Conservation (phyloP, 768 basidiomycete genomes). For the Boletus sp. region DNA sequence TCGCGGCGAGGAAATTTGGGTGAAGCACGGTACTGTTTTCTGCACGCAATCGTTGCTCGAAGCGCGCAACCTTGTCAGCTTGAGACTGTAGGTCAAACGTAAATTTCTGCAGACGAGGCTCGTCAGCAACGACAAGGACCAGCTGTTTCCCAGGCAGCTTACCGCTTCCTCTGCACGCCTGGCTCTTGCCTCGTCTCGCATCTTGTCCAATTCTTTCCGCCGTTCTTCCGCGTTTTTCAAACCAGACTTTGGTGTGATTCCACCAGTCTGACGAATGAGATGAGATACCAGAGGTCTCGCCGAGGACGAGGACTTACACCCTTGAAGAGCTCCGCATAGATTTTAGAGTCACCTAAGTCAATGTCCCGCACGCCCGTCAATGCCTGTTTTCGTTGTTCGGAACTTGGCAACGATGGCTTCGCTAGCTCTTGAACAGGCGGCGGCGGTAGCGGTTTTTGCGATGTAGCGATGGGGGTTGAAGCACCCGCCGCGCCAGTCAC, state of each 20-base stretch:
- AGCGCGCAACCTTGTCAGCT: constrained; percentile 58
- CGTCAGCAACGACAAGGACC: constrained; percentile 7
- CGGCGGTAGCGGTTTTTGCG: constrained; percentile 24
- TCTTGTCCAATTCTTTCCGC: constrained; percentile 60
- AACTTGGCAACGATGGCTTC: constrained; percentile 27
- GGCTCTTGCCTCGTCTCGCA: constrained; percentile 67
- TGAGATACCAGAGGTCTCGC: not conserved
- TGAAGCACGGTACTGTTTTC: constrained; percentile 56
- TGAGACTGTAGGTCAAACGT: constrained; percentile 59
- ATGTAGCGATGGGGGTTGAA: constrained; percentile 23
- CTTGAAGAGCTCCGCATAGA: constrained; percentile 68
- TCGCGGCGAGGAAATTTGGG: constrained; percentile 59
- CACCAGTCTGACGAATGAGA: constrained; percentile 35
- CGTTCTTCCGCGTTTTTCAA: constrained; percentile 64
- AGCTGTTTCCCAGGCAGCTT: constrained; percentile 15
- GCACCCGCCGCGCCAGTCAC: constrained; percentile 19
- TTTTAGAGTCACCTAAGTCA: constrained; percentile 56
- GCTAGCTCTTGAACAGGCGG: constrained; percentile 22
- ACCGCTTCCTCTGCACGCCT: constrained; percentile 58
- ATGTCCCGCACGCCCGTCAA: constrained; percentile 53
- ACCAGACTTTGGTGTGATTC: constrained; percentile 44
- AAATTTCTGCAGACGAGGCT: constrained; percentile 35
- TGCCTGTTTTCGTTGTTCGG: constrained; percentile 40
- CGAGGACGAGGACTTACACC: constrained; percentile 36
- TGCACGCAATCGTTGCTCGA: constrained; percentile 54